Evolutionary conservation across 768 basidiomycete species (phyloP).

Genomic region (Grammothele lineata): DNA sequence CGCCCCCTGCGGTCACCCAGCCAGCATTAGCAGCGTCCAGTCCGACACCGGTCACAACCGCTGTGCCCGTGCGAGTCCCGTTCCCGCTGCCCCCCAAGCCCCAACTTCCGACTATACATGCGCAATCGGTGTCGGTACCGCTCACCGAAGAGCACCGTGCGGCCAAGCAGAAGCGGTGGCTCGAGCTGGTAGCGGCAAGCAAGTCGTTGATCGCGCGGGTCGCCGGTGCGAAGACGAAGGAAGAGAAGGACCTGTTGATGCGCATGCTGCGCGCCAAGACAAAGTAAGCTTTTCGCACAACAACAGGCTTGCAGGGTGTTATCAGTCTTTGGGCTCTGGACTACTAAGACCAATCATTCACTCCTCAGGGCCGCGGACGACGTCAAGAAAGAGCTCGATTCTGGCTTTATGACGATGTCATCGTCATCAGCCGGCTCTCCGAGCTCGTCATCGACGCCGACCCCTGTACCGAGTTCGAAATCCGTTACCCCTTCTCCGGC

Average conservation of each 20-base stretch:
- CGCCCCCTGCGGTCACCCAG: too few species aligned
- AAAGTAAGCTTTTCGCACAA: conserved; percentile 35
- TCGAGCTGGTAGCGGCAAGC: conserved; percentile 49
- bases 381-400: conserved; percentile 7
- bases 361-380: conserved; percentile 34
- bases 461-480: neutral
- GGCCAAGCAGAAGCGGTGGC: conserved; percentile 43
- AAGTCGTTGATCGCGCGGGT: conserved; percentile 48
- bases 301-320: too few species aligned
- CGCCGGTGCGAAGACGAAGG: conserved; percentile 41
- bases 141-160: conserved; percentile 9
- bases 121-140: too few species aligned
- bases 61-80: conserved; percentile 4
- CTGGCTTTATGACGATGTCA: neutral
- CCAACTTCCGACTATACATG: conserved; percentile 7
- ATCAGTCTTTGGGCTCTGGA: neutral
- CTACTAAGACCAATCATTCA: neutral
- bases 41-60: neutral
- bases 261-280: conserved; percentile 44
- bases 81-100: neutral
- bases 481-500: neutral
- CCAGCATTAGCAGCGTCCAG: too few species aligned
- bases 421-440: neutral
- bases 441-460: neutral
- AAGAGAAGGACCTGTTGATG: conserved; percentile 46